Evolutionary conservation across 208 protist genomes (phyloP), one percentile per base, ranked within the genome.

Genomic region (Trypanosoma rangeli): DNA sequence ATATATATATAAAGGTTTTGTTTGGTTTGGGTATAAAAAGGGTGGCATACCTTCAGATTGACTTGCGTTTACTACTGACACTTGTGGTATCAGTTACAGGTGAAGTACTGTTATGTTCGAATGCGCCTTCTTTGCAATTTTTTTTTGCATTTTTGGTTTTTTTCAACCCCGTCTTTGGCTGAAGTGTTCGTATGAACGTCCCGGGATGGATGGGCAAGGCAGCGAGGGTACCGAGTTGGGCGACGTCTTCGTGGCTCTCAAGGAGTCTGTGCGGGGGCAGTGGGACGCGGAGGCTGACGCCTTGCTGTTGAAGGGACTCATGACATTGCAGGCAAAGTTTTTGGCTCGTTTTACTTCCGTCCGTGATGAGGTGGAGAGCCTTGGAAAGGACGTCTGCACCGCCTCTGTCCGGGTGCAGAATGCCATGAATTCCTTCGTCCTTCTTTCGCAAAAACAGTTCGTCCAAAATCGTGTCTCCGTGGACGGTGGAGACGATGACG

Each of bases 381-480:
- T 89, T 48, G 59, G 49, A 52, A 46, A 78, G 16, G 72, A 80
- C 64, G 74, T 75, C 15, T 52, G 50, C 5, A 70, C 70, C 3
- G 66, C 76, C 12, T 78, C 79, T 71, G 62, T 72, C 48, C 62
- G 68, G 52, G 68, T 91, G 62, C 48, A 79, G 24, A 94, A 91
- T 70, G 67, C 78, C 15, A 79, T 88, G 65, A 90, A 85, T 65
- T 55, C 74, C 2, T 82, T 94, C 28, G 63, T 82, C 26, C 70
- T 91, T 26, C 68, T 94, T 0, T 81, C 88, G 8, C 83, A 94
- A 50, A 71, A 78, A 50, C 77, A 87, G 58, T 94, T 94, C 77
- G 81, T 94, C 24, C 88, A 94, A 70, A 86, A 89, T 49, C 83
- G 88, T 55, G 79, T 94, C 22, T 86, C 79, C 29, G 68, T 67